These are phyloP conservation scores for Solanum pimpinellifolium DNA, from an alignment of 257 asterid genomes.

Conservation along the genomic window DNA sequence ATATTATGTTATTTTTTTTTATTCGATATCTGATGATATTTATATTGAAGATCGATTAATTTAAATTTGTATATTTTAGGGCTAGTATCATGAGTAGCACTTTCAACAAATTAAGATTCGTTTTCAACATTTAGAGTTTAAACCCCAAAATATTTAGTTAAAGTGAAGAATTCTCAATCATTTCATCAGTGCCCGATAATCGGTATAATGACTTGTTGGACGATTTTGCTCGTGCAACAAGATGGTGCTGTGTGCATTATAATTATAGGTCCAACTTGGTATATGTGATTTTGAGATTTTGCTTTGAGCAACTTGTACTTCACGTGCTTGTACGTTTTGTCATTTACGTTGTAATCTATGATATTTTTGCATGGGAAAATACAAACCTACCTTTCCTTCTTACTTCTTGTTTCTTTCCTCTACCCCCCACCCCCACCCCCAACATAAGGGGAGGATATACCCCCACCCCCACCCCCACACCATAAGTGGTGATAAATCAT, in stretches of 20 bases:
- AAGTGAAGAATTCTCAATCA: neutral
- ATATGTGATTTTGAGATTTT: neutral
- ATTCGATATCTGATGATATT: neutral
- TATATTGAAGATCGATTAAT: neutral
- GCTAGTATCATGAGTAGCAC: neutral
- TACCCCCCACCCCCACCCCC: neutral
- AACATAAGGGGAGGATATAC: neutral
- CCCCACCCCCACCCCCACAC: too few relatives aligned
- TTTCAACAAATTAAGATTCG: neutral
- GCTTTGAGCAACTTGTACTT: slow-evolving; percentile 5
- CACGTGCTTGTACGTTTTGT: slow-evolving; percentile 6
- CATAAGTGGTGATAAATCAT: neutral
- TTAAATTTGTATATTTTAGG: fast-evolving
- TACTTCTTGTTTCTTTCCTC: neutral
- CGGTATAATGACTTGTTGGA: neutral
- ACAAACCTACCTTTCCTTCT: neutral
- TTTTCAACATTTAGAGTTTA: neutral
- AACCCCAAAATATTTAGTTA: neutral
- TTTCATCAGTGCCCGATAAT: neutral
- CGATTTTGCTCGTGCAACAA: slow-evolving; percentile 14
- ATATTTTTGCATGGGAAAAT: slow-evolving; percentile 7
- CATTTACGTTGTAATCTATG: neutral
- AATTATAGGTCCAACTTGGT: slow-evolving; percentile 1
- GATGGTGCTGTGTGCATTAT: slow-evolving; percentile 22
- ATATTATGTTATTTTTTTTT: neutral